Evolutionary conservation across 441 rosid genomes (phyloP).

Genomic region (Raphanus hybrid): DNA sequence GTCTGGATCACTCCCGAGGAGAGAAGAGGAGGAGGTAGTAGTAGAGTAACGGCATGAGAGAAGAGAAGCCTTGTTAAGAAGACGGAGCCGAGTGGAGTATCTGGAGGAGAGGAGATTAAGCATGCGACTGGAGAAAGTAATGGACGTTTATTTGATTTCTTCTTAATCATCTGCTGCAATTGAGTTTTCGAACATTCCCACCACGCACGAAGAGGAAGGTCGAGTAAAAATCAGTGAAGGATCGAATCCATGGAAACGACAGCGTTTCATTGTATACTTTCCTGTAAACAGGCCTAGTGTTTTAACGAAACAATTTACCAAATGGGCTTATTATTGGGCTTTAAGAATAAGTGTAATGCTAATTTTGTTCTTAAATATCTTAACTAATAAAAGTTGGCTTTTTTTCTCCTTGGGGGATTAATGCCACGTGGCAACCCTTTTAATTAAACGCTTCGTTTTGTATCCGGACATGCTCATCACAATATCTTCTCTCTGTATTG

Average conservation of each 20-base stretch:
- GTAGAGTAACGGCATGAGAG: conserved; percentile 33
- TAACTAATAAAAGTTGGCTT: no score
- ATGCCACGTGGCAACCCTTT: no score
- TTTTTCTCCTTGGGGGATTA: no score
- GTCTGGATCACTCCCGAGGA: conserved; percentile 22
- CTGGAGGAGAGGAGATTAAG: conserved; percentile 44
- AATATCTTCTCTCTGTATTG: neutral
- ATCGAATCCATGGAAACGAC: conserved; percentile 1
- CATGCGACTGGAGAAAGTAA: conserved; percentile 39
- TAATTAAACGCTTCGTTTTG: no score
- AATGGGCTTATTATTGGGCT: neutral
- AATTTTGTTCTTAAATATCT: no score
- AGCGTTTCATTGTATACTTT: neutral
- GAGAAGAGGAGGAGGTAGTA: conserved; percentile 32
- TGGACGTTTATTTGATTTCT: neutral
- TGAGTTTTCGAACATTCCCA: conserved; percentile 1
- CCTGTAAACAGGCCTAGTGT: neutral
- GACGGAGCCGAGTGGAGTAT: conserved; percentile 35
- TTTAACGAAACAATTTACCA: neutral
- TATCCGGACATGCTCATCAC: no score
- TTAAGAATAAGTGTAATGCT: neutral
- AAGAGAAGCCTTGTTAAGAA: conserved; percentile 15
- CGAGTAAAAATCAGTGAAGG: neutral
- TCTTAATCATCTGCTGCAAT: conserved; percentile 24
- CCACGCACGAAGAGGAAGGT: neutral